phyloP scores from a whole-genome alignment of 129 eudicot species.

The Centella asiatica region DNA sequence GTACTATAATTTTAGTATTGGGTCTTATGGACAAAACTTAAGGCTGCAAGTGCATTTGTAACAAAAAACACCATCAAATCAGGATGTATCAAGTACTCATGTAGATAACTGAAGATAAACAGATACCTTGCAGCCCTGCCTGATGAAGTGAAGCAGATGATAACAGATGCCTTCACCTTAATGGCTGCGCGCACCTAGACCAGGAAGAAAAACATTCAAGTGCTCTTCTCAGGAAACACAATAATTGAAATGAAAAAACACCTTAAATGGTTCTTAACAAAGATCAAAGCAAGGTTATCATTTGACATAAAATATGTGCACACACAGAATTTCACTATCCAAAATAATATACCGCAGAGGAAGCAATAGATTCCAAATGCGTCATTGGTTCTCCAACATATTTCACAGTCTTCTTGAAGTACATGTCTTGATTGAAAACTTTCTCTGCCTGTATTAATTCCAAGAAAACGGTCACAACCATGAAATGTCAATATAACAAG shows the following conservation, averaged over 20 bases:
- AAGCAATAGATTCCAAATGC: conserved; percentile 57
- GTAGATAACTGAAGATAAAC: background rate
- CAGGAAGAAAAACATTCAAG: conserved; percentile 13
- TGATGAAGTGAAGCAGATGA: conserved; percentile 62
- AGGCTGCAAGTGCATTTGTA: background rate
- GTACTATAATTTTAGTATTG: background rate
- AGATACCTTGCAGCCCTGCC: conserved; percentile 66
- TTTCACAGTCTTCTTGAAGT: conserved; percentile 63
- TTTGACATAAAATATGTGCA: background rate
- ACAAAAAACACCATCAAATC: background rate
- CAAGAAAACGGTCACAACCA: background rate
- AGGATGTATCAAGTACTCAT: background rate
- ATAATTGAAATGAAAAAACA: background rate
- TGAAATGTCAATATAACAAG: background rate
- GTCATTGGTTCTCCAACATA: conserved; percentile 69
- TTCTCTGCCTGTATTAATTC: conserved; percentile 45
- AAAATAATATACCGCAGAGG: conserved; percentile 46
- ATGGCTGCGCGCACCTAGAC: conserved; percentile 61
- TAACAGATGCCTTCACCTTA: conserved; percentile 68
- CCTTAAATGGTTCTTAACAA: background rate
- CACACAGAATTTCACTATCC: background rate
- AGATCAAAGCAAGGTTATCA: background rate
- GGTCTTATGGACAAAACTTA: background rate
- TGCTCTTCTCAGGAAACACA: background rate
- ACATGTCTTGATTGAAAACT: conserved; percentile 56